Base-by-base conservation (phyloP, 306 rosid species). In the Morella rubra region DNA sequence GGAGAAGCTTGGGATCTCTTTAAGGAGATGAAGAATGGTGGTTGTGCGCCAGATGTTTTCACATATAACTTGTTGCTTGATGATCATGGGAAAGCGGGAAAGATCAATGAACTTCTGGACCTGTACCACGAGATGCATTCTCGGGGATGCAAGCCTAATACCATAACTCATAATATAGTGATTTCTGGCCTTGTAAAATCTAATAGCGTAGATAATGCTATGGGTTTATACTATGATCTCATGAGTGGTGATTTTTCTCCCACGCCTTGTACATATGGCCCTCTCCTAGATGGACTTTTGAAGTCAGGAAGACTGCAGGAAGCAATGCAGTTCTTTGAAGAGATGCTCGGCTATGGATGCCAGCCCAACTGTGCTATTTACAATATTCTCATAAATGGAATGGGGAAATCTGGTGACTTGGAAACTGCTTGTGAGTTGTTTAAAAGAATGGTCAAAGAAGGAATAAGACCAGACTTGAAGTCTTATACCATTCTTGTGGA, bases 221-320 rank as follows among this genome's bases (percentile, higher is more conserved):
- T 94, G 56, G 85, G 86, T 79, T 84, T 90, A 50, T 95, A 89
- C 82, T 95, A 86, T 76, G 97, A 92, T 77, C 92, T 92, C 47
- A 24, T 92, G 41, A 85, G 97, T 84, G 88, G 86, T 51, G 92
- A 88, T 83, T 95, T 92, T 86, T 79, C 82, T 82, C 97, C 98
- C 76, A 92, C 98, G 65, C 97, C 97, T 51, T 86, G 91, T 82
- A 92, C 98, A 49, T 95, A 86, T 73, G 98, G 97, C 50, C 98
- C 98, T 75, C 89, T 94, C 61, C 77, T 94, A 71, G 95, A 88
- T 45, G 98, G 96, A 61, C 97, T 92, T 81, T 68, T 85, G 73
- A 94, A 94, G 88, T 88, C 83, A 10, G 91, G 93, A 78, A 89
- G 92, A 80, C 79, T 54, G 3, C 97, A 92, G 44, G 93, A 94